A percentile compares a stretch with the other conserved stretches of the same genome.
Conservation (phyloP, 306 rosid genomes). For the Abrus precatorius region DNA sequence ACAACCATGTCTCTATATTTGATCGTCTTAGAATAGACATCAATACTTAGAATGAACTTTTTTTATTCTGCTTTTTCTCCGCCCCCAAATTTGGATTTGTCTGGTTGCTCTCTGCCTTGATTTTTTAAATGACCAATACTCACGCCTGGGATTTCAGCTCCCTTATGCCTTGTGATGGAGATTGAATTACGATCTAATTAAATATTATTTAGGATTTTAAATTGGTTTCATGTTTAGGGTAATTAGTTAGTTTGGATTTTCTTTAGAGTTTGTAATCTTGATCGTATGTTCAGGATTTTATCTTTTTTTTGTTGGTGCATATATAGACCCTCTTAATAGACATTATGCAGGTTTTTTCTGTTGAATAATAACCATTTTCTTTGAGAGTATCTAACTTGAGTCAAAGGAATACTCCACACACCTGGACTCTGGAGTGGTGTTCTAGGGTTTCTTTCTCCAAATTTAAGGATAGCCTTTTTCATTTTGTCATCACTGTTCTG, state of each 20-base stretch:
- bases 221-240: not conserved
- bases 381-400: not conserved
- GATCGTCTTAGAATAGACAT: not conserved
- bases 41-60: not conserved
- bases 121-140: not conserved
- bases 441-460: not conserved
- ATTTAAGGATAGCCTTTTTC: constrained; percentile 19
- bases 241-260: not conserved
- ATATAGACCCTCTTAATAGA: not conserved
- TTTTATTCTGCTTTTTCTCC: not conserved
- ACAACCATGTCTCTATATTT: no score
- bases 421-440: not conserved
- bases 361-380: not conserved
- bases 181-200: not conserved
- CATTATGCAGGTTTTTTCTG: not conserved
- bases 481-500: constrained; percentile 4
- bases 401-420: not conserved
- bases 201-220: not conserved
- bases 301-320: not conserved
- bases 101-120: not conserved
- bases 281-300: not conserved
- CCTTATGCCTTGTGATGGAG: not conserved
- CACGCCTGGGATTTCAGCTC: not conserved
- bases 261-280: not conserved
- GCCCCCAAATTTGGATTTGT: not conserved